Evolutionary conservation across 768 basidiomycete genomes (phyloP).

Genomic region (Dacryopinax spathularia): DNA sequence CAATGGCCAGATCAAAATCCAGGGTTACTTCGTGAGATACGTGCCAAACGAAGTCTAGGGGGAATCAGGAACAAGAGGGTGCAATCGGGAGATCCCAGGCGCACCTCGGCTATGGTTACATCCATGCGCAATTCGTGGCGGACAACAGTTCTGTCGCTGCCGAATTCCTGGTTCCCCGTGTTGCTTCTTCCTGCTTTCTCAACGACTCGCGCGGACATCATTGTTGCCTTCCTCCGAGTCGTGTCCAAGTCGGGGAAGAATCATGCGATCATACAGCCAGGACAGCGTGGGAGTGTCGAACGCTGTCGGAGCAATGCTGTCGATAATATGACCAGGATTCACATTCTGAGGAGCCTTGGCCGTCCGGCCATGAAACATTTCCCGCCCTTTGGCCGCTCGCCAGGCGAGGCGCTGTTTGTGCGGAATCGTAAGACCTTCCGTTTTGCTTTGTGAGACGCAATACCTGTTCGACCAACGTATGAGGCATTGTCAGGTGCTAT

Average conservation of each 20-base stretch:
- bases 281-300: too few relatives aligned
- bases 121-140: not conserved
- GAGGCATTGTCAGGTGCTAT: too few relatives aligned
- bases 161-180: not conserved
- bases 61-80: not conserved
- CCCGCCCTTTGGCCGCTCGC: too few relatives aligned
- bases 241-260: too few relatives aligned
- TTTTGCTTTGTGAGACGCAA: too few relatives aligned
- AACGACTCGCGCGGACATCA: not conserved
- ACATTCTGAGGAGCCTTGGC: too few relatives aligned
- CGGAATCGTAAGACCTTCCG: too few relatives aligned
- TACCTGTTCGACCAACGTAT: too few relatives aligned
- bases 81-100: not conserved
- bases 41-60: not conserved
- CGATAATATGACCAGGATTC: too few relatives aligned
- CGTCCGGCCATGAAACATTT: too few relatives aligned
- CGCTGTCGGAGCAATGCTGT: too few relatives aligned
- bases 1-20: not conserved
- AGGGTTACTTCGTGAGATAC: not conserved
- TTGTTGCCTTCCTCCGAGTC: not conserved
- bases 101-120: not conserved
- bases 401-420: too few relatives aligned
- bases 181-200: not conserved
- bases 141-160: not conserved
- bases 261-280: not conserved